Percentiles rank a stretch among this genome's conserved stretches.
phyloP scores from a whole-genome alignment of 2,329 filamentous ascomycete genomes.

The Fusarium sp. region DNA sequence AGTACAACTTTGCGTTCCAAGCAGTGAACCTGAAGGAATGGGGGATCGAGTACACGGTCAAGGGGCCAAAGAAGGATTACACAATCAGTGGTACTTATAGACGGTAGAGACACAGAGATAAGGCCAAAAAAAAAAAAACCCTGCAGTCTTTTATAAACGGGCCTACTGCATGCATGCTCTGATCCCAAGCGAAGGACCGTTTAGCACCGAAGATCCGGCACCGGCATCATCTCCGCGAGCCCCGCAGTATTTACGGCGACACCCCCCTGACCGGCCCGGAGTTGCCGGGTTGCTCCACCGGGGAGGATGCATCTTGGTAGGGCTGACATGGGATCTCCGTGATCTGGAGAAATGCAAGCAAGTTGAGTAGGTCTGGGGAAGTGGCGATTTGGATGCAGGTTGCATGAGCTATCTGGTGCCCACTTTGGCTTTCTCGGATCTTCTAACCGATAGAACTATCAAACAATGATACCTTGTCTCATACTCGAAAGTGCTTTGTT shows the following conservation, averaged over 20 bases:
- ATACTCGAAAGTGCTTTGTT: background rate
- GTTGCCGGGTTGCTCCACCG: background rate
- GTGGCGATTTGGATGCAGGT: background rate
- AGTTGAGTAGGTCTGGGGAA: background rate
- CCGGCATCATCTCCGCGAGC: background rate
- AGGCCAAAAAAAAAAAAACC: background rate
- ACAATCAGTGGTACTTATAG: constrained; percentile 66
- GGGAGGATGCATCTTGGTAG: background rate
- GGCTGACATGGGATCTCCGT: background rate
- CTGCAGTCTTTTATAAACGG: background rate
- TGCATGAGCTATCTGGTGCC: background rate
- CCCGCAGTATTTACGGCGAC: background rate
- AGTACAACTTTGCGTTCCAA: constrained; percentile 74
- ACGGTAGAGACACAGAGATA: constrained; percentile 44
- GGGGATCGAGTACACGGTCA: constrained; percentile 73
- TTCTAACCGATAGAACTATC: background rate
- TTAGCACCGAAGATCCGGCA: background rate
- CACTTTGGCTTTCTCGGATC: background rate
- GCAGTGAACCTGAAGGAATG: constrained; percentile 69
- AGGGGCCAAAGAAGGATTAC: constrained; percentile 81
- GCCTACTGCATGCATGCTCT: background rate
- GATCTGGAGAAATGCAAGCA: background rate
- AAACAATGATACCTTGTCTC: background rate
- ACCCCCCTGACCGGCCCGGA: background rate
- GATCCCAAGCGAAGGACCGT: background rate